phyloP scores from a whole-genome alignment of 495 filamentous ascomycete species.

The Thermothielavioides terrestris region DNA sequence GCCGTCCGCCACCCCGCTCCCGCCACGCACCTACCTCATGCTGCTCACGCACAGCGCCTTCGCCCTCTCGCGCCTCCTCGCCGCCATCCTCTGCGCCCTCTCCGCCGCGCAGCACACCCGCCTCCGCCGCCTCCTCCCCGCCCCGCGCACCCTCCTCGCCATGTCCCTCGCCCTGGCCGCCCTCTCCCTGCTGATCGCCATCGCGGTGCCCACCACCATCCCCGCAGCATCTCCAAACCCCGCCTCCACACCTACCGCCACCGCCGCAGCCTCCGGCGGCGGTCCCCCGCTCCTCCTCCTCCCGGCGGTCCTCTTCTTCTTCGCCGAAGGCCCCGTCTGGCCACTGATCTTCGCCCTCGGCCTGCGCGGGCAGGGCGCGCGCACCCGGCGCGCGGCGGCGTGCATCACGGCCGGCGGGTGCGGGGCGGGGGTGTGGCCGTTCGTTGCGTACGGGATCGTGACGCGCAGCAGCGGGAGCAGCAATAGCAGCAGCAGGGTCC shows the following conservation, averaged over 20 bases:
- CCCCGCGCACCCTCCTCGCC: constrained; percentile 47
- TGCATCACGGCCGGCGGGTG: constrained; percentile 57
- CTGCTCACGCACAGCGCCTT: constrained; percentile 41
- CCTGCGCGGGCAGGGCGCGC: constrained; percentile 58
- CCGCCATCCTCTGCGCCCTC: constrained; percentile 42
- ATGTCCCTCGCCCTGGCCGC: constrained; percentile 39
- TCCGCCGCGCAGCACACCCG: constrained; percentile 41
- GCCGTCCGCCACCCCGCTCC: constrained; percentile 37
- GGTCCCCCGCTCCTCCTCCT: background rate
- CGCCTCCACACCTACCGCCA: background rate
- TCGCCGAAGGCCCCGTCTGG: constrained; percentile 64
- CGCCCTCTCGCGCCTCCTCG: constrained; percentile 40
- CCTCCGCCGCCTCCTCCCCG: constrained; percentile 26
- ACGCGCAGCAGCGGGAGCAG: too few relatives aligned
- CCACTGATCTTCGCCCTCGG: constrained; percentile 62
- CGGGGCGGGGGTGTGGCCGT: constrained; percentile 60
- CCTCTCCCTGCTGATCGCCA: constrained; percentile 36
- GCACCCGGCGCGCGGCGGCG: constrained; percentile 61
- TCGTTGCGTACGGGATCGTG: constrained; percentile 44
- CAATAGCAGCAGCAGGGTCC: constrained; percentile 25
- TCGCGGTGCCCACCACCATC: constrained; percentile 32
- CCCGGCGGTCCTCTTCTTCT: constrained; percentile 49
- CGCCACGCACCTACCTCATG: constrained; percentile 44
- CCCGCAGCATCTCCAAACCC: background rate
- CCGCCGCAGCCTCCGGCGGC: background rate